A percentile compares a stretch with the other conserved stretches of the same genome.
Evolutionary conservation across 257 asterid species (phyloP).

Genomic region (Rehmannia glutinosa): DNA sequence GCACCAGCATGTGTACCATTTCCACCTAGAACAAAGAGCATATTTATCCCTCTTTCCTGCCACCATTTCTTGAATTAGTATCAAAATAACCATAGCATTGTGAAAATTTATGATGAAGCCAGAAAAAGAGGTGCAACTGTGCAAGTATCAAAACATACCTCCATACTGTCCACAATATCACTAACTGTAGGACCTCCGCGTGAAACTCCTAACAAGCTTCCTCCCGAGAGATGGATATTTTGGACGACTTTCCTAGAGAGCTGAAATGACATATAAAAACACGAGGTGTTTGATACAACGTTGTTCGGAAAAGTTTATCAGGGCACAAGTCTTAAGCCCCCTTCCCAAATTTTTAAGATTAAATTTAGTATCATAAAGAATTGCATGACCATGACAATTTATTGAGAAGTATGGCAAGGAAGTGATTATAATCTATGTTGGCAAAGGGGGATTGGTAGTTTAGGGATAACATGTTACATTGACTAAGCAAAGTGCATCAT

Average conservation of each 20-base stretch:
- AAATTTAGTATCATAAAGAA: background rate
- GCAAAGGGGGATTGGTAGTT: background rate
- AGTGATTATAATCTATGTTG: conserved; percentile 3
- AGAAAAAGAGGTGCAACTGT: conserved; percentile 7
- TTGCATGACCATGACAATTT: background rate
- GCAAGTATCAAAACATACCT: conserved; percentile 38
- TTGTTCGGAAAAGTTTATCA: conserved; percentile 3
- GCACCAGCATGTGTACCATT: conserved; percentile 99
- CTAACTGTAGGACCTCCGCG: conserved; percentile 88
- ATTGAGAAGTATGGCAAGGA: background rate
- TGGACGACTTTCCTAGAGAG: conserved; percentile 92
- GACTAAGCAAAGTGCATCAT: background rate
- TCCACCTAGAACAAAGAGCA: conserved; percentile 98
- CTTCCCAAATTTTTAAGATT: conserved; percentile 1
- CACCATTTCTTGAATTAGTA: conserved; percentile 20
- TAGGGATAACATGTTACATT: background rate
- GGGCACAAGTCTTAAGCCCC: background rate
- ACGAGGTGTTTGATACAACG: background rate
- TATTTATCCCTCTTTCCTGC: conserved; percentile 93
- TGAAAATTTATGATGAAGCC: background rate
- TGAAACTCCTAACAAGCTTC: conserved; percentile 97
- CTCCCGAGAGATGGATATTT: conserved; percentile 96
- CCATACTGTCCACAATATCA: conserved; percentile 87
- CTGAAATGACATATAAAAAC: conserved; percentile 33
- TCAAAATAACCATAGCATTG: conserved; percentile 1